Base-by-base conservation (phyloP, 257 asterid genomes). In the Echium plantagineum region DNA sequence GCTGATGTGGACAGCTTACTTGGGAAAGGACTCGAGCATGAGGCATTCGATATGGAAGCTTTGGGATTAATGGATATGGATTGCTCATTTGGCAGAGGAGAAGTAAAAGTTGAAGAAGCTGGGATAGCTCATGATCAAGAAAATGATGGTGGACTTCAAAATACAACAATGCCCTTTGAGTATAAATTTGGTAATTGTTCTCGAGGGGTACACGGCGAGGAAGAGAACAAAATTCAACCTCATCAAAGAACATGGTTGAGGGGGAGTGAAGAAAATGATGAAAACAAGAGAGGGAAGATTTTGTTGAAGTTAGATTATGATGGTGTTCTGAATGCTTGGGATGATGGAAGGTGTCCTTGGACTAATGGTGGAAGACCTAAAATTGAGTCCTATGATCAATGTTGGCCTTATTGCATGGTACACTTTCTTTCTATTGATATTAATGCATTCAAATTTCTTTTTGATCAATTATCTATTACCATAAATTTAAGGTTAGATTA, bases 381-480 rank as follows among this genome's bases (percentile, higher is more conserved):
- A 49, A 54, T 85, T 51, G 78, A 83, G 58, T 71, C 82, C 26
- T 51, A 47, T 12, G 83, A 73, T 42, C 16, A 10, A 9, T 76
- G 81, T 62, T 87, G 88, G 96, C 81, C 89, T 21, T 76, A 75
- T 63, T 81, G 78, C 84, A 24, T 65, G 94, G 96, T 86, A 80
- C 2, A 77, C 31, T 17, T 57, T 35, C 30, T 21, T 21, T 42
- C 48, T 6, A 42, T 42, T 42, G 9, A 42, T 8, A 42, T 26
- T 26, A 26, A 26, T 26, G 30, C 5, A 26, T 42, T 42, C 48
- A 42, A 17, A 52, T 7, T 16, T 7, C 8, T 24, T 52, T 19
- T 52, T 52, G 21, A n/a, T 52, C 9, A 52, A 17, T 52, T 52
- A n/a, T 21, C 22, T 52, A 52, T 52, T 49, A 6, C 46, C 10